Evolutionary conservation across 2,329 filamentous ascomycete species (phyloP).

Genomic region (Stemphylium vesicarium): DNA sequence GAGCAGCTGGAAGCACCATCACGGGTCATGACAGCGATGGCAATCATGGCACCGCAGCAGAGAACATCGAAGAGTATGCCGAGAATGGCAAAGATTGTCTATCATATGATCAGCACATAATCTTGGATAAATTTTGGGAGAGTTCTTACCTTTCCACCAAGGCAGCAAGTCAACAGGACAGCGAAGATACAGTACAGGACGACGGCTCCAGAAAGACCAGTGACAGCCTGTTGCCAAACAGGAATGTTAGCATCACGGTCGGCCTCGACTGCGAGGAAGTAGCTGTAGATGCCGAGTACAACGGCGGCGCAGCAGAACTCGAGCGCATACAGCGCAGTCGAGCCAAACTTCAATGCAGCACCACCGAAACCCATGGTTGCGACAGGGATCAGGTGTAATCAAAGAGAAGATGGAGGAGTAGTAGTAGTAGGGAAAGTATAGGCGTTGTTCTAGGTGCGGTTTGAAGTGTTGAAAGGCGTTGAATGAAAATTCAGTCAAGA

Average conservation of each 20-base stretch:
- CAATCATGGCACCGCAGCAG: slow-evolving; percentile 80
- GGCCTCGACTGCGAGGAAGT: slow-evolving; percentile 78
- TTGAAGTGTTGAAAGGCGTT: neutral
- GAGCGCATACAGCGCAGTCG: slow-evolving; percentile 75
- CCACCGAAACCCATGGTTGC: slow-evolving; percentile 64
- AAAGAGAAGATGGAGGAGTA: neutral
- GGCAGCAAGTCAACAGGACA: slow-evolving; percentile 77
- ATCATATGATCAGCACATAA: neutral
- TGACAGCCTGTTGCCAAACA: slow-evolving; percentile 73
- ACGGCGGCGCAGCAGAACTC: slow-evolving; percentile 76
- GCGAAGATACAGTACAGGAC: slow-evolving; percentile 76
- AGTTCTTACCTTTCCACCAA: slow-evolving; percentile 68
- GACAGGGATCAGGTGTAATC: neutral
- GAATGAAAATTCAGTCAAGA: neutral
- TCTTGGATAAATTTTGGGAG: slow-evolving; percentile 19
- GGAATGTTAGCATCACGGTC: slow-evolving; percentile 69
- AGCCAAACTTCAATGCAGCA: slow-evolving; percentile 69
- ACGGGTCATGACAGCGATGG: slow-evolving; percentile 77
- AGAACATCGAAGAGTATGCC: slow-evolving; percentile 77
- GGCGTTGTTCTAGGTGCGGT: neutral
- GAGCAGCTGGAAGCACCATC: slow-evolving; percentile 71
- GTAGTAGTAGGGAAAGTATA: neutral
- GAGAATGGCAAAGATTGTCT: slow-evolving; percentile 69
- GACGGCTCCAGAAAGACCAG: slow-evolving; percentile 72
- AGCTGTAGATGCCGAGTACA: slow-evolving; percentile 77